Conservation (phyloP, 2,329 filamentous ascomycete genomes). For the Cytospora schulzeri region DNA sequence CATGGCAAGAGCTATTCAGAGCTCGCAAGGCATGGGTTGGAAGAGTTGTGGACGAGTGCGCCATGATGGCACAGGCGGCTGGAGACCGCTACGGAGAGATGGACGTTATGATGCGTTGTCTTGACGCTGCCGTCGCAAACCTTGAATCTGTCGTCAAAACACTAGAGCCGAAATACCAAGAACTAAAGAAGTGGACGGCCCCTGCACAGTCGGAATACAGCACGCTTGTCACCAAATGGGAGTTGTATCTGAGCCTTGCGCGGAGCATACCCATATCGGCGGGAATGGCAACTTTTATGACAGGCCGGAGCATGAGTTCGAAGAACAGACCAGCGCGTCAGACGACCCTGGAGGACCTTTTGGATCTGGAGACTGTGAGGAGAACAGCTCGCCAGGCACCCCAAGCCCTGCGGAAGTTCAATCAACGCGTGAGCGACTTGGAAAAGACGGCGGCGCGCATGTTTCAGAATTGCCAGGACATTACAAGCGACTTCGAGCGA, state of each 20-base stretch:
- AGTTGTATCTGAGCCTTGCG: slow-evolving; percentile 67
- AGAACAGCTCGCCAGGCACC: slow-evolving; percentile 70
- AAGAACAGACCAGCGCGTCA: slow-evolving; percentile 49
- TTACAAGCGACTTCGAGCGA: slow-evolving; percentile 66
- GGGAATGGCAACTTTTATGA: slow-evolving; percentile 69
- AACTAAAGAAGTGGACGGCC: slow-evolving; percentile 70
- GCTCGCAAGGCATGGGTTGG: slow-evolving; percentile 79
- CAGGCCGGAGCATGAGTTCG: slow-evolving; percentile 45
- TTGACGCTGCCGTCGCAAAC: slow-evolving; percentile 85
- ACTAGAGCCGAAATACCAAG: slow-evolving; percentile 71
- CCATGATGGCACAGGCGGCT: slow-evolving; percentile 62
- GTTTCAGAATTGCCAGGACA: slow-evolving; percentile 60
- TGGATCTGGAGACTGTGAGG: slow-evolving; percentile 72
- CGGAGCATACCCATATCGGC: slow-evolving; percentile 64
- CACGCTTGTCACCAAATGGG: slow-evolving; percentile 65
- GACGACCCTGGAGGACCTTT: slow-evolving; percentile 71
- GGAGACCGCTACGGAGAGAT: slow-evolving; percentile 72
- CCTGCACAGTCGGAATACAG: slow-evolving; percentile 70
- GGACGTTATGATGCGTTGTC: slow-evolving; percentile 74
- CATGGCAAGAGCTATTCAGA: slow-evolving; percentile 89
- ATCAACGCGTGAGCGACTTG: slow-evolving; percentile 60
- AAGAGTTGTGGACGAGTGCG: slow-evolving; percentile 69
- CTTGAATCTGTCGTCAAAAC: slow-evolving; percentile 73
- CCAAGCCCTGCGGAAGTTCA: slow-evolving; percentile 61
- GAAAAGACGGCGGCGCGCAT: slow-evolving; percentile 63